Base-by-base conservation (phyloP, 169 alveolate genomes). In the Plasmodium vinckei region DNA sequence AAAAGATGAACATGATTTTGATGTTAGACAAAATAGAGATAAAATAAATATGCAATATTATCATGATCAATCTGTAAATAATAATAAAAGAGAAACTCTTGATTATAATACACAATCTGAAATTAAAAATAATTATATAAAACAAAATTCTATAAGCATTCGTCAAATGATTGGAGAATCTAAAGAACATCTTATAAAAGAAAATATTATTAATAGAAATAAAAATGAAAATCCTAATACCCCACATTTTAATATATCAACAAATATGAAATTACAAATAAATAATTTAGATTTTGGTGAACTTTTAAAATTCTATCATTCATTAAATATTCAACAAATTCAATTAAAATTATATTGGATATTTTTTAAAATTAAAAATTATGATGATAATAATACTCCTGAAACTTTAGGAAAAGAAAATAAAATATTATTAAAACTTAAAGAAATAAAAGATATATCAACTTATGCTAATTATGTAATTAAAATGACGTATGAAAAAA, bases 241-340 rank as follows among this genome's bases (percentile, higher is more conserved):
- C 6, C 23, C 19, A 15, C 47, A 44, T 17, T 33, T 39, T 39
- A 7, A 68, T 17, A 61, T 63, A 9, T 56, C 88, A 3, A 13
- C 19, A 1, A 63, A 49, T n/a, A 3, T 75, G 9, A 75, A 63
- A 9, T 25, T 44, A 1, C 88, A 75, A 13, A 23, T 75, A 0
- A 25, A 13, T 23, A 75, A 49, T 21, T 15, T 75, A 19, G 88
- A 75, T 15, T 25, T 75, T 19, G 61, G 73, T 49, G 88, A 75
- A 49, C 17, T 75, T 27, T 54, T 75, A 5, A 75, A 75, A 21
- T 75, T 59, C 9, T 75, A 75, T 44, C 88, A 75, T 53, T 39
- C 88, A 17, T 47, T 75, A n/a, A 75, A 75, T 49, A 54, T 75
- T n/a, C 88, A 75, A 13, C 75, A 61, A 13, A 75, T 75, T 0